Conservation (phyloP, 768 basidiomycete species). For the Psilocybe sp. region DNA sequence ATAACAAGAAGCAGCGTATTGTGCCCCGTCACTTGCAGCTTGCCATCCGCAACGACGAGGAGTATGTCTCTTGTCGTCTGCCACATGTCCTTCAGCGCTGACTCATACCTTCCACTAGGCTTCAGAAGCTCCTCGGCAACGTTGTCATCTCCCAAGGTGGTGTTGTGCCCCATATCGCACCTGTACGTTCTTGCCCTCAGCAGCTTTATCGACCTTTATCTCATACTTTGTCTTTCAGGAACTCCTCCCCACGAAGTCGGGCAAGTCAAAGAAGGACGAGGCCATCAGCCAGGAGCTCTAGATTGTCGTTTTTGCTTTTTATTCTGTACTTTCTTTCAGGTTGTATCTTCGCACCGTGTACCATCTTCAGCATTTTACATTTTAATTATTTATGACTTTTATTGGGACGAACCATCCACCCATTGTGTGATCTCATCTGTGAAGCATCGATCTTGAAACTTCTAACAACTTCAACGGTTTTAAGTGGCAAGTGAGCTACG, state of each 20-base stretch:
- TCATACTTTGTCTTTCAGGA: slow-evolving; percentile 27
- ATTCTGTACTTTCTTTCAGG: slow-evolving; percentile 7
- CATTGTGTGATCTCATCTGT: no score
- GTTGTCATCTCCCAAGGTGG: slow-evolving; percentile 95
- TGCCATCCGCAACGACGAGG: slow-evolving; percentile 91
- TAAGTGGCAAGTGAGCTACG: no score
- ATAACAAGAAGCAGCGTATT: slow-evolving; percentile 93
- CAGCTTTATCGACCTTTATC: slow-evolving; percentile 1
- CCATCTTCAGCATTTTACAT: neutral
- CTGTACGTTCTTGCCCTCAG: slow-evolving; percentile 23
- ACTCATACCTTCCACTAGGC: slow-evolving; percentile 29
- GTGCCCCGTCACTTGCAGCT: slow-evolving; percentile 92
- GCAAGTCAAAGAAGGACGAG: slow-evolving; percentile 42
- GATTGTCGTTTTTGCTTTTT: slow-evolving; percentile 17
- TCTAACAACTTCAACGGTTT: no score
- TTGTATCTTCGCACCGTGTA: slow-evolving; percentile 15
- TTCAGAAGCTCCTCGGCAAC: slow-evolving; percentile 80
- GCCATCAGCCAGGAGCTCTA: slow-evolving; percentile 45
- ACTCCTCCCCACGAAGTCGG: slow-evolving; percentile 39
- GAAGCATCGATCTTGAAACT: no score
- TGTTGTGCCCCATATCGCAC: slow-evolving; percentile 70
- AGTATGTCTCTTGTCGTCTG: slow-evolving; percentile 37
- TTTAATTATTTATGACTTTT: no score
- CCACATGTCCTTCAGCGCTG: neutral
- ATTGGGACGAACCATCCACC: no score